Percentiles rank a stretch among this genome's conserved stretches.
Evolutionary conservation across 768 basidiomycete species (phyloP).

Genomic region (Psilocybe cyanescens): DNA sequence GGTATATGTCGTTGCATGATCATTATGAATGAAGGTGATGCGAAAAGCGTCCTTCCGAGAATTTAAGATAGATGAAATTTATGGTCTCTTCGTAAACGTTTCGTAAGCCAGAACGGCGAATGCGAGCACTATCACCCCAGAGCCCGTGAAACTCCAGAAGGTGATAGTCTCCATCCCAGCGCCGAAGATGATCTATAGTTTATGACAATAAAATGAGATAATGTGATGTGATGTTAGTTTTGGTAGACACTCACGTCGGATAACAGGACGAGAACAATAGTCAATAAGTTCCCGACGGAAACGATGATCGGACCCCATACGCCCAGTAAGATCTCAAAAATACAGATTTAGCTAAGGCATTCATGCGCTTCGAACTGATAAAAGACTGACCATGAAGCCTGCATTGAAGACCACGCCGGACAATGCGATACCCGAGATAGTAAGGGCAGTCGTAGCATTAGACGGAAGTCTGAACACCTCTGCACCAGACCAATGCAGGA

Average conservation of each 20-base stretch:
- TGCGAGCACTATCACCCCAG: conserved; percentile 77
- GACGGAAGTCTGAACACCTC: conserved; percentile 74
- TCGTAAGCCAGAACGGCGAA: conserved; percentile 83
- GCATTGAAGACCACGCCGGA: conserved; percentile 83
- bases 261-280: conserved; percentile 86
- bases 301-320: conserved; percentile 88
- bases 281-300: conserved; percentile 92
- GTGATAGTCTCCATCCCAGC: conserved; percentile 64
- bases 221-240: not conserved
- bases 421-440: conserved; percentile 70
- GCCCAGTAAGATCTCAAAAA: conserved; percentile 70
- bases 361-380: not conserved
- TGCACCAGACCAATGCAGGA: conserved; percentile 67
- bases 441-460: conserved; percentile 43
- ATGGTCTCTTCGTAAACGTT: conserved; percentile 48
- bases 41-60: not conserved
- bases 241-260: conserved; percentile 57
- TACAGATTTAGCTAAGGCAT: not conserved
- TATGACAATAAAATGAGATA: not conserved
- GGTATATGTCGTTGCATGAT: not conserved
- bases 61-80: conserved; percentile 1
- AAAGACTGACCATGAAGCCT: conserved; percentile 73
- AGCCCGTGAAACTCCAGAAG: conserved; percentile 75
- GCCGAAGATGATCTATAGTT: conserved; percentile 56
- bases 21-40: not conserved